Conservation (phyloP, 1,139 yeast species). For the Torulaspora pretoriensis region DNA sequence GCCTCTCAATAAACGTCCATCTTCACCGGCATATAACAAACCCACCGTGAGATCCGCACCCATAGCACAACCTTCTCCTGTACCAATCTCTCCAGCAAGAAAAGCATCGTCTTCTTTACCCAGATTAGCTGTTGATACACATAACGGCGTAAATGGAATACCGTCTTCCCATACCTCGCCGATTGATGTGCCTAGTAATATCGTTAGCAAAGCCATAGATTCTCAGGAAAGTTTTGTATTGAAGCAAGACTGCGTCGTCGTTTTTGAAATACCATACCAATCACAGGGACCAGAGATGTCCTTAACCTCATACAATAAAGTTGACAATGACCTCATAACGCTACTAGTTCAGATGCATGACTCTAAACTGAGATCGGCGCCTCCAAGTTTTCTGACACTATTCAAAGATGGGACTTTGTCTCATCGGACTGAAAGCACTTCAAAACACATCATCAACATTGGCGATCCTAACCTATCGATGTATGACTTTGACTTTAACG, state of each 20-base stretch:
- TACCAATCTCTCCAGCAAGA: slow-evolving; percentile 4
- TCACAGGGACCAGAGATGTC: slow-evolving; percentile 27
- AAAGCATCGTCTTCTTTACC: slow-evolving; percentile 6
- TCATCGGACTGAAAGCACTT: slow-evolving; percentile 37
- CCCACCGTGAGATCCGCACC: background rate
- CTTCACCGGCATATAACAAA: slow-evolving; percentile 1
- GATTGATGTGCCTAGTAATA: slow-evolving; percentile 3
- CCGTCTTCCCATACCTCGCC: slow-evolving; percentile 5
- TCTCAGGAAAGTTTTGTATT: slow-evolving; percentile 13
- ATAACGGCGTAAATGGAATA: slow-evolving; percentile 4
- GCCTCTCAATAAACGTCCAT: background rate
- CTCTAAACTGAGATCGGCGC: slow-evolving; percentile 38
- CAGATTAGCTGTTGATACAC: background rate
- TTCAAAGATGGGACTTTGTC: slow-evolving; percentile 40
- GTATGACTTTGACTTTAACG: slow-evolving; percentile 74
- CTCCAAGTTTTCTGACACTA: slow-evolving; percentile 37
- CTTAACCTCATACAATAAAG: slow-evolving; percentile 23
- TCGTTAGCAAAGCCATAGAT: background rate
- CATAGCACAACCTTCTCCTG: background rate
- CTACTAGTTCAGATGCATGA: slow-evolving; percentile 39
- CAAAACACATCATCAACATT: slow-evolving; percentile 26
- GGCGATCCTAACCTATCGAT: slow-evolving; percentile 61
- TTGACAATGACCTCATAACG: slow-evolving; percentile 30
- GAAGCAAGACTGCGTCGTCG: slow-evolving; percentile 30
- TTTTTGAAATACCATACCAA: slow-evolving; percentile 29